Evolutionary conservation across 371 early-diverging fungal genomes (phyloP).

Genomic region (Mucor lusitanicus): DNA sequence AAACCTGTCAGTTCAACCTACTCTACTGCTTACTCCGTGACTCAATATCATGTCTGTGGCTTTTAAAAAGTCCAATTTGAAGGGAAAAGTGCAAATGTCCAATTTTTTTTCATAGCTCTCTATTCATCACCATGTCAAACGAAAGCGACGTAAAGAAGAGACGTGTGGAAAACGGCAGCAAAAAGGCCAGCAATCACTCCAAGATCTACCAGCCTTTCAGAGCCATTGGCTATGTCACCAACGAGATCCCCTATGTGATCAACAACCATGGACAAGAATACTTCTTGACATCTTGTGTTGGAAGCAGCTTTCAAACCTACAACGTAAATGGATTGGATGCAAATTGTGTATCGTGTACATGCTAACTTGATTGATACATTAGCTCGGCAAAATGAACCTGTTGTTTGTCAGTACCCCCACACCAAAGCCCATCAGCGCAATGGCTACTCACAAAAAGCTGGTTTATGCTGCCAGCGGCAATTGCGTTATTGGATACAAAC

Average conservation of each 20-base stretch:
- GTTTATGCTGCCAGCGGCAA: conserved; percentile 78
- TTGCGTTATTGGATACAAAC: conserved; percentile 64
- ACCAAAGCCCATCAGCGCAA: conserved; percentile 70
- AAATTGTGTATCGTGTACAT: neutral
- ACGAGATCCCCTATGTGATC: conserved; percentile 76
- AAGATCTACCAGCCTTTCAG: conserved; percentile 84
- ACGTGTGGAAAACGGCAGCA: conserved; percentile 18
- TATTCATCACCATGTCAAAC: conserved; percentile 3
- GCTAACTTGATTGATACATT: neutral
- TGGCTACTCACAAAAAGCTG: conserved; percentile 69
- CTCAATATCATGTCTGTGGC: neutral
- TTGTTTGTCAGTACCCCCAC: conserved; percentile 71
- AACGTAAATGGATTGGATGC: conserved; percentile 43
- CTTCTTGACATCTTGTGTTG: conserved; percentile 85
- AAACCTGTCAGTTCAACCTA: neutral
- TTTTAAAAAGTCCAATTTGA: neutral
- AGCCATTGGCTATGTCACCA: conserved; percentile 88
- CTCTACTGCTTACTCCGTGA: neutral
- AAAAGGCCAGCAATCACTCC: conserved; percentile 30
- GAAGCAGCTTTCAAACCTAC: conserved; percentile 86
- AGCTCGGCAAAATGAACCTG: conserved; percentile 47
- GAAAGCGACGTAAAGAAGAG: conserved; percentile 17
- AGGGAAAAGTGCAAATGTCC: neutral
- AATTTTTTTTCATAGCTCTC: neutral
- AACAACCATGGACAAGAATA: conserved; percentile 79